Base-by-base conservation (phyloP, 2,329 filamentous ascomycete genomes). In the Akanthomyces muscarius region DNA sequence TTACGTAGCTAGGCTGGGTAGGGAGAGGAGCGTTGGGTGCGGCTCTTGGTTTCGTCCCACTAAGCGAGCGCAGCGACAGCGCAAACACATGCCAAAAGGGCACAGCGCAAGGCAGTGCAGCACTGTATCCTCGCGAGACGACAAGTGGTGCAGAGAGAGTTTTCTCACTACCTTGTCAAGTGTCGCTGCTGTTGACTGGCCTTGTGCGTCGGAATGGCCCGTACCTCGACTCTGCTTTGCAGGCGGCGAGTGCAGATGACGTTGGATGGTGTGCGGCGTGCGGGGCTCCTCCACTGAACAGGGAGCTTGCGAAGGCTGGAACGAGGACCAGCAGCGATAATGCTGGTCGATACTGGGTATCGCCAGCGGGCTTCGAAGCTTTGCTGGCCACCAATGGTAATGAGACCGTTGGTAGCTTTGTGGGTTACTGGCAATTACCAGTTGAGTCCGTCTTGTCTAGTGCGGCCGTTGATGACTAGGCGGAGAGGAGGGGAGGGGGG, bases 31-130 rank as follows among this genome's bases (percentile, higher is more conserved):
- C 18, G 42, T 23, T 38, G 48, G 58, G 33, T 47, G 58, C 36
- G 25, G 58, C 50, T 61, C 28, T 61, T 41, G 23, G 48, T 47
- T 30, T 61, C 36, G 50, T 54, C 25, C 38, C 50, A 61, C 58
- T 47, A 42, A 21, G 41, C 58, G 28, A 61, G 38, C 41, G 58
- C 58, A 45, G 38, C n/a, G 21, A n/a, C 58, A 45, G 38, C 58
- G 50, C 38, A 53, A 36, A 11, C 28, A 53, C 58, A 36, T 53
- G 50, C 58, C 48, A 52, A 14, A 28, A 60, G 28, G 50, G 45
- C 25, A 44, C 16, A 21, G 30, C 16, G n/a, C 25, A 38, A 36
- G 30, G 36, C 23, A 41, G 47, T 4, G 25, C 23, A 45, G 45
- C 16, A 57, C 25, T 38, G 23, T 59, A 16, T 8, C n/a, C 45